Percentiles rank a stretch among this genome's conserved stretches.
These are phyloP conservation scores for Ensete ventricosum DNA, from an alignment of 176 grass and related monocot genomes.

Conservation along the genomic window DNA sequence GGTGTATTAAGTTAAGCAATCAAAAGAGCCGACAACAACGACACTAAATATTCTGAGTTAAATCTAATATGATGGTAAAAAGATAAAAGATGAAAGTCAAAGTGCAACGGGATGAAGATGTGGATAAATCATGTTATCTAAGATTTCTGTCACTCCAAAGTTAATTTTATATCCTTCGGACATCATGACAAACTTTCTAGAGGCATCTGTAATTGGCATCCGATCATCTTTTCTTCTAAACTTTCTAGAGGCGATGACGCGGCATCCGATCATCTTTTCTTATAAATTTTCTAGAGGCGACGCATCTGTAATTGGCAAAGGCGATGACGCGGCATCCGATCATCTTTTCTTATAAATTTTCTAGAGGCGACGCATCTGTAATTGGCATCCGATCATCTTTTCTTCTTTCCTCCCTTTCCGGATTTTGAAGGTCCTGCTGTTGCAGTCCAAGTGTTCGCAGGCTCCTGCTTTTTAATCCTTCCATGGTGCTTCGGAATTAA, in stretches of 20 bases:
- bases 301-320: background rate
- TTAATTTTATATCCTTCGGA: background rate
- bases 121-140: too few relatives aligned
- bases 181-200: background rate
- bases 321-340: too few relatives aligned
- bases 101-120: too few relatives aligned
- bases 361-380: background rate
- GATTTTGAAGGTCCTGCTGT: conserved; percentile 25
- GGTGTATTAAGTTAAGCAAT: too few relatives aligned
- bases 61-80: too few relatives aligned
- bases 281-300: background rate
- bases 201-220: background rate
- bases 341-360: conserved; percentile 51
- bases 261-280: conserved; percentile 46
- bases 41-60: too few relatives aligned
- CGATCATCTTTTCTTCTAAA: conserved; percentile 58
- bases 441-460: conserved; percentile 19
- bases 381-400: conserved; percentile 34
- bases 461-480: conserved; percentile 80
- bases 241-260: background rate
- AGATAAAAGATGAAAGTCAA: too few relatives aligned
- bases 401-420: conserved; percentile 65
- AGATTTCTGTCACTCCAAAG: background rate
- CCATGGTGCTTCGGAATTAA: conserved; percentile 89
- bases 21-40: too few relatives aligned